A percentile compares a stretch with the other conserved stretches of the same genome.
Conservation (phyloP, 1,284 basidiomycete species). For the Butyriboletus appendiculatus region DNA sequence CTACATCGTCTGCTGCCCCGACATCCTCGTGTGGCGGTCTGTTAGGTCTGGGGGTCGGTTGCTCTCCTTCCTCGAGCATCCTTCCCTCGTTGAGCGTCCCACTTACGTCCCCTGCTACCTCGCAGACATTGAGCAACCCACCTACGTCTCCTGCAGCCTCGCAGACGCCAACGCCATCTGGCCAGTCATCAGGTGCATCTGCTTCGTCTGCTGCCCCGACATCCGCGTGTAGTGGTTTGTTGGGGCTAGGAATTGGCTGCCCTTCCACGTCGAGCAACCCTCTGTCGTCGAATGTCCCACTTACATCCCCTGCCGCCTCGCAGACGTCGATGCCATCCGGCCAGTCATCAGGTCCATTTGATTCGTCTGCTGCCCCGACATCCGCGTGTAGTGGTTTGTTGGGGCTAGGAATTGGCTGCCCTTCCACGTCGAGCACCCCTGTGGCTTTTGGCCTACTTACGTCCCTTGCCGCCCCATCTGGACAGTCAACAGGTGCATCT, state of each 20-base stretch:
- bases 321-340: neutral
- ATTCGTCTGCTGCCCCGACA: neutral
- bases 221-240: neutral
- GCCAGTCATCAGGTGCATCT: neutral
- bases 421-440: slow-evolving; percentile 11
- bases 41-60: too few relatives aligned
- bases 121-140: too few relatives aligned
- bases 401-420: slow-evolving; percentile 2
- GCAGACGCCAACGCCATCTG: neutral
- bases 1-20: neutral
- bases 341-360: neutral
- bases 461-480: neutral
- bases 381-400: too few relatives aligned
- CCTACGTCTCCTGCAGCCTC: neutral
- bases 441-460: neutral
- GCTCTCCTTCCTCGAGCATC: slow-evolving; percentile 9
- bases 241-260: slow-evolving; percentile 19
- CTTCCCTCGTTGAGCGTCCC: too few relatives aligned
- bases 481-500: neutral
- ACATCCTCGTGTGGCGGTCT: slow-evolving; percentile 5
- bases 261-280: slow-evolving; percentile 15
- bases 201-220: too few relatives aligned
- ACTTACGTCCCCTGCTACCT: neutral
- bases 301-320: too few relatives aligned
- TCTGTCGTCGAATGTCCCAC: slow-evolving; percentile 1